Conservation (phyloP, 768 basidiomycete species). For the Boletus fagicola region DNA sequence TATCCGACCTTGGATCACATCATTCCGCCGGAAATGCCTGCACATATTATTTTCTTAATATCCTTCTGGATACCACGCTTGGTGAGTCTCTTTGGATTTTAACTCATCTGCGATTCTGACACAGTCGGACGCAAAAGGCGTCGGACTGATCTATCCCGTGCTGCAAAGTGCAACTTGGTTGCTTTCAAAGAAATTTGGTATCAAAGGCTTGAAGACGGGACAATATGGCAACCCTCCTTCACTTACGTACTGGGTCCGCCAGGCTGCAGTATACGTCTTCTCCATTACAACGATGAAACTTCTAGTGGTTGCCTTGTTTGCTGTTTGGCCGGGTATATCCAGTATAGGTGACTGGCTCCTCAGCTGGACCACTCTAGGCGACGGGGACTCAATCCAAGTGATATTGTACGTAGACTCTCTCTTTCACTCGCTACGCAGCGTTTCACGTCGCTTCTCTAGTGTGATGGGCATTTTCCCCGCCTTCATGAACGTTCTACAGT, state of each 20-base stretch:
- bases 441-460: slow-evolving; percentile 37
- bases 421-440: neutral
- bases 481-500: slow-evolving; percentile 85
- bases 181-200: slow-evolving; percentile 58
- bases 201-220: slow-evolving; percentile 83
- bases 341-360: slow-evolving; percentile 84
- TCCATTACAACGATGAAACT: slow-evolving; percentile 87
- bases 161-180: slow-evolving; percentile 63
- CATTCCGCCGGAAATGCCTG: slow-evolving; percentile 80
- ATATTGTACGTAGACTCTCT: slow-evolving; percentile 61
- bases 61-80: slow-evolving; percentile 72
- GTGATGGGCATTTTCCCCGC: slow-evolving; percentile 92
- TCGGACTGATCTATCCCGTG: slow-evolving; percentile 75
- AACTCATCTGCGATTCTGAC: slow-evolving; percentile 7
- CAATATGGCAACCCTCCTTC: slow-evolving; percentile 87
- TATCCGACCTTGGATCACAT: slow-evolving; percentile 74
- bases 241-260: slow-evolving; percentile 66
- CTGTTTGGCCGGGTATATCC: slow-evolving; percentile 67
- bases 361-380: slow-evolving; percentile 66
- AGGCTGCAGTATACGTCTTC: slow-evolving; percentile 79
- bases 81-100: slow-evolving; percentile 48
- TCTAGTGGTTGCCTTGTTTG: slow-evolving; percentile 76
- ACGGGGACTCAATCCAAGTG: slow-evolving; percentile 66
- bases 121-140: slow-evolving; percentile 44
- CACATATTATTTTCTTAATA: slow-evolving; percentile 88